Conservation (phyloP, 2,329 filamentous ascomycete species). For the Zymoseptoria brevis region DNA sequence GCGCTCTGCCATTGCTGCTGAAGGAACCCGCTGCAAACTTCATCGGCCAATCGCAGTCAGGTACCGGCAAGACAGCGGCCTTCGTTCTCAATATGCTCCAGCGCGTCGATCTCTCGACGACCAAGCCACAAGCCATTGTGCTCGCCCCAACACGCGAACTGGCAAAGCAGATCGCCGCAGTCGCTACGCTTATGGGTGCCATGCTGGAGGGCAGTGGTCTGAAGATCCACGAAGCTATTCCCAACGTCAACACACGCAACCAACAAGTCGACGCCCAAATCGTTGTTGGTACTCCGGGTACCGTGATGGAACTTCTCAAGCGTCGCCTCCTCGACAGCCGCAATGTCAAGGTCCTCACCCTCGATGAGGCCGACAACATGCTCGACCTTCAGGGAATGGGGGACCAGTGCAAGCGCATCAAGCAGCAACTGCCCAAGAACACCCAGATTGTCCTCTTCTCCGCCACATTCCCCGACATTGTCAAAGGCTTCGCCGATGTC, state of each 20-base stretch:
- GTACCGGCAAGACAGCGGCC: slow-evolving; percentile 94
- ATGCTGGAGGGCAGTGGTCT: slow-evolving; percentile 62
- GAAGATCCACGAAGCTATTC: slow-evolving; percentile 72
- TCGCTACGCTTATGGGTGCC: slow-evolving; percentile 74
- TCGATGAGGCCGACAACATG: slow-evolving; percentile 99
- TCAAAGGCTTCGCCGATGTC: slow-evolving; percentile 71
- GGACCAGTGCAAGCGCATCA: slow-evolving; percentile 88
- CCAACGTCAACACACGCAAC: slow-evolving; percentile 62
- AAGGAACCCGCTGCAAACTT: slow-evolving; percentile 82
- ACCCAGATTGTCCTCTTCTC: slow-evolving; percentile 94
- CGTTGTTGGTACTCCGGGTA: slow-evolving; percentile 89
- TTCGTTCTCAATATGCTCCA: slow-evolving; percentile 89
- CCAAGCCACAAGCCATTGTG: slow-evolving; percentile 74
- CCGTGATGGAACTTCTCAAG: slow-evolving; percentile 78
- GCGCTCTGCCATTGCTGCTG: slow-evolving; percentile 82
- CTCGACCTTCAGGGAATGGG: slow-evolving; percentile 90
- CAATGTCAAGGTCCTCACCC: slow-evolving; percentile 70
- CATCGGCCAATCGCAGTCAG: slow-evolving; percentile 98
- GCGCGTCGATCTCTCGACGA: slow-evolving; percentile 65
- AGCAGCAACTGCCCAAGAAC: slow-evolving; percentile 60
- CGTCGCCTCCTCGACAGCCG: slow-evolving; percentile 64
- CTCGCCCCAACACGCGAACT: slow-evolving; percentile 91
- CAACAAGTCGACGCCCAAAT: slow-evolving; percentile 66
- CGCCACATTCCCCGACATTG: slow-evolving; percentile 81
- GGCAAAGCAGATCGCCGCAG: slow-evolving; percentile 84